A percentile compares a stretch with the other conserved stretches of the same genome.
These are phyloP conservation scores for Wickerhamomyces queroliae DNA, from an alignment of 805 yeast genomes.

Conservation along the genomic window DNA sequence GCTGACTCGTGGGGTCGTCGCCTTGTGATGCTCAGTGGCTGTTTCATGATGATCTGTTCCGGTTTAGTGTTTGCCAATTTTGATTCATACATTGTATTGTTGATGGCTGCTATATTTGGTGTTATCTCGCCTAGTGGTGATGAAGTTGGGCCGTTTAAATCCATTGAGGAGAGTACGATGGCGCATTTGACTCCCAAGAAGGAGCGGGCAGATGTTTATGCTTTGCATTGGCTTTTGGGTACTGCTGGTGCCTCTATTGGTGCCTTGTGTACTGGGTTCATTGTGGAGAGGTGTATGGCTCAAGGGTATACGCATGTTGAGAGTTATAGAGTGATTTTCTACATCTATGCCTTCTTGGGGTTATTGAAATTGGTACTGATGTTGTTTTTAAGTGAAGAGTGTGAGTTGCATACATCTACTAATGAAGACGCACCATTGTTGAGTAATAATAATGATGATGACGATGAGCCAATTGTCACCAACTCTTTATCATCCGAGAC, in stretches of 20 bases:
- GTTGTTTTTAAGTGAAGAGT: slow-evolving; percentile 42
- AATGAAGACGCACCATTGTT: slow-evolving; percentile 23
- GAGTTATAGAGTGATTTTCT: slow-evolving; percentile 55
- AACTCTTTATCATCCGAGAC: slow-evolving; percentile 33
- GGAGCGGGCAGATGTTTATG: slow-evolving; percentile 68
- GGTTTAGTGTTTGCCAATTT: slow-evolving; percentile 60
- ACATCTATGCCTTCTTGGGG: slow-evolving; percentile 51
- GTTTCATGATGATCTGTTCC: slow-evolving; percentile 60
- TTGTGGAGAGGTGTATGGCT: slow-evolving; percentile 41
- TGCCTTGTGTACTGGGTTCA: slow-evolving; percentile 53
- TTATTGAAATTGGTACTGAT: slow-evolving; percentile 43
- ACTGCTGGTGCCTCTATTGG: slow-evolving; percentile 76
- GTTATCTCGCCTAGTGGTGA: slow-evolving; percentile 88
- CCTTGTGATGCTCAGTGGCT: slow-evolving; percentile 54
- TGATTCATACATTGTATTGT: slow-evolving; percentile 46
- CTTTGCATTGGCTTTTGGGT: slow-evolving; percentile 64
- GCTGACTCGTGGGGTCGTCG: slow-evolving; percentile 71
- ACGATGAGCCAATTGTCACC: slow-evolving; percentile 2
- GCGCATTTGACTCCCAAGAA: slow-evolving; percentile 69
- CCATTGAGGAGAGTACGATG: slow-evolving; percentile 77
- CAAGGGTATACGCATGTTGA: slow-evolving; percentile 28
- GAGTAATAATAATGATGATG: slow-evolving; percentile 2
- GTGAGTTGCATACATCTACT: slow-evolving; percentile 37
- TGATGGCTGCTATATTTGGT: slow-evolving; percentile 73
- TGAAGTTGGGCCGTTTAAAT: slow-evolving; percentile 86